These are phyloP conservation scores for Xylogone sp. DNA, from an alignment of 2,329 filamentous ascomycete genomes.

Conservation along the genomic window DNA sequence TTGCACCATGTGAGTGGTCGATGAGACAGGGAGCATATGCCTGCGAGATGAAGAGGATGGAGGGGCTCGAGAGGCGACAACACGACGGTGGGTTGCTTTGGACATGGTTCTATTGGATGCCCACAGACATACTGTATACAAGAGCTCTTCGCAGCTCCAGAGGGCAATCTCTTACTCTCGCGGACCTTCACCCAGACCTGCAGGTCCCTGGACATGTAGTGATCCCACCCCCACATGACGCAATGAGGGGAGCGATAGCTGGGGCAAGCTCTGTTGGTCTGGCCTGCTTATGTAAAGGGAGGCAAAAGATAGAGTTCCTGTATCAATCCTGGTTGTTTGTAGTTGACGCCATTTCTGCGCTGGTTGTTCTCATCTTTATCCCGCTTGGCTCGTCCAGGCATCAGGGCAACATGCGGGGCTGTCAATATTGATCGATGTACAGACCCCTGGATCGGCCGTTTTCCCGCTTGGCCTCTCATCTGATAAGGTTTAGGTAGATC, in stretches of 20 bases:
- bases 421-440: too few species aligned
- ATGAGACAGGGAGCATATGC: too few species aligned
- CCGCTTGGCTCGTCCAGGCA: not conserved
- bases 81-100: not conserved
- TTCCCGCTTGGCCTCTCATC: too few species aligned
- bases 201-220: not conserved
- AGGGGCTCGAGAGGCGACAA: not conserved
- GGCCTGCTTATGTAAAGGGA: not conserved
- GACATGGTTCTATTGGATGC: not conserved
- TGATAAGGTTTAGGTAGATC: too few species aligned
- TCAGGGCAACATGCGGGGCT: too few species aligned
- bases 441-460: too few species aligned
- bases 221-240: not conserved
- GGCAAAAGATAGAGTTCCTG: too few species aligned
- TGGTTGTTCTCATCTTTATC: not conserved
- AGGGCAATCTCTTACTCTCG: too few species aligned
- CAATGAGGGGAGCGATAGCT: not conserved
- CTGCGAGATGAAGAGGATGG: too few species aligned
- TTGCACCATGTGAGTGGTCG: not conserved
- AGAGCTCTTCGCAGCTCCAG: not conserved
- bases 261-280: not conserved
- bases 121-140: not conserved
- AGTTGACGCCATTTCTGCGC: not conserved
- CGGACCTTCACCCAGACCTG: not conserved
- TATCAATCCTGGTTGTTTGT: too few species aligned